phyloP scores from a whole-genome alignment of 306 rosid species.

The Malus asiatica region DNA sequence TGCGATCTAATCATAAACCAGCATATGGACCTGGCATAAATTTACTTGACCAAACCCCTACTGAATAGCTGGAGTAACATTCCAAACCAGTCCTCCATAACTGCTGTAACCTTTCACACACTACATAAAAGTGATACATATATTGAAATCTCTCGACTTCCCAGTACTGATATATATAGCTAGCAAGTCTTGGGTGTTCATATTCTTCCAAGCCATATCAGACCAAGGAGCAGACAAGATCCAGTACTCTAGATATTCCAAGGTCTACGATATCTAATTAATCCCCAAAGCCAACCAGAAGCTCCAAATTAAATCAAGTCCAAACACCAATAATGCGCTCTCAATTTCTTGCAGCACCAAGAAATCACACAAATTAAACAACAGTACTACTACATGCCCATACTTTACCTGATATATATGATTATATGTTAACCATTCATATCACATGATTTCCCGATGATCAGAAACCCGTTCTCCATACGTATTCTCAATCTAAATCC shows the following conservation, averaged over 20 bases:
- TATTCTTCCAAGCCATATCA: background rate
- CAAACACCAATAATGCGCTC: background rate
- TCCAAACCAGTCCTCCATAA: background rate
- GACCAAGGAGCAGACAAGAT: background rate
- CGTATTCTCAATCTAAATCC: background rate
- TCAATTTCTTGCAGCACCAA: background rate
- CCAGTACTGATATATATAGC: background rate
- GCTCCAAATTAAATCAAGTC: background rate
- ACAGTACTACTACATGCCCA: background rate
- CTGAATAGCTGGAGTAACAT: background rate
- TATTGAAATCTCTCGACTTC: background rate
- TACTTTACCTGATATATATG: background rate
- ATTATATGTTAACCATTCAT: too few relatives aligned
- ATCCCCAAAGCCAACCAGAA: background rate
- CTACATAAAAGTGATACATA: background rate
- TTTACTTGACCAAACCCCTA: background rate
- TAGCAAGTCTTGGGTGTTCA: background rate
- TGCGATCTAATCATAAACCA: background rate
- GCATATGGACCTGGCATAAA: background rate
- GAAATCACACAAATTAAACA: conserved; percentile 6
- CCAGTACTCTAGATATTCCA: background rate
- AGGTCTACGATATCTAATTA: background rate
- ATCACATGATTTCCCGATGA: background rate
- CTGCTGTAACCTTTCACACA: background rate
- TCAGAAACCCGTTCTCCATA: background rate